Conservation (phyloP, 176 grass and related monocot genomes). For the Tillandsia fasciculata region DNA sequence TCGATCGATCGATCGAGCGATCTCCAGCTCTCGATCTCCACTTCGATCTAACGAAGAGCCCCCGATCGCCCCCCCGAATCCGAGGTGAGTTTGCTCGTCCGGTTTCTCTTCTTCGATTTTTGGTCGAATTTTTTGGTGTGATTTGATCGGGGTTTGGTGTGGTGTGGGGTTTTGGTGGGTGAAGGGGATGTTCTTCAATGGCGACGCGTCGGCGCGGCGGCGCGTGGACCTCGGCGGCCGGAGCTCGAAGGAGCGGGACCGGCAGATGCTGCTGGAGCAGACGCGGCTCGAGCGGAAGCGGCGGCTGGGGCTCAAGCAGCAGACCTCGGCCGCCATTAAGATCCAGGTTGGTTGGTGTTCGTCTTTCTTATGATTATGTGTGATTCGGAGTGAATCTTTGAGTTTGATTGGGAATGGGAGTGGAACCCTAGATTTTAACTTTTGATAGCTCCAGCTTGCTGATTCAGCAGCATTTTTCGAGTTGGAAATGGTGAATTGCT, state of each 20-base stretch:
- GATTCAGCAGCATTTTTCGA: neutral
- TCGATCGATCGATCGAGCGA: too few relatives aligned
- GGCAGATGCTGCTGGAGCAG: conserved; percentile 76
- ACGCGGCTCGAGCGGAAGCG: conserved; percentile 73
- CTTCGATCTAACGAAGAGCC: too few relatives aligned
- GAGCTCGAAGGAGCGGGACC: conserved; percentile 90
- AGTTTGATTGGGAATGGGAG: too few relatives aligned
- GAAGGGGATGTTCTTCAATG: conserved; percentile 80
- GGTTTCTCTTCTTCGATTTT: too few relatives aligned
- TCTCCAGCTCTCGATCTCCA: too few relatives aligned
- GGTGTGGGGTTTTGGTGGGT: conserved; percentile 10
- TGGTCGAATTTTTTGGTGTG: neutral
- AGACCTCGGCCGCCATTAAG: conserved; percentile 64
- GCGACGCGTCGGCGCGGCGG: conserved; percentile 63
- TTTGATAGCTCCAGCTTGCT: neutral
- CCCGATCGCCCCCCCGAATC: too few relatives aligned
- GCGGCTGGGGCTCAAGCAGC: conserved; percentile 45
- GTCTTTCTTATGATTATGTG: neutral
- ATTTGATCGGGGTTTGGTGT: neutral
- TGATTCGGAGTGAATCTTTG: too few relatives aligned
- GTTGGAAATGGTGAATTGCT: neutral
- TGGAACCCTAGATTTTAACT: neutral
- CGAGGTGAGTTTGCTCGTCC: too few relatives aligned
- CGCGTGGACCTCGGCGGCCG: conserved; percentile 90
- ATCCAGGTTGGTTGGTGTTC: conserved; percentile 64